phyloP scores from a whole-genome alignment of 768 basidiomycete species.

The Symmetrospora coprosmae region DNA sequence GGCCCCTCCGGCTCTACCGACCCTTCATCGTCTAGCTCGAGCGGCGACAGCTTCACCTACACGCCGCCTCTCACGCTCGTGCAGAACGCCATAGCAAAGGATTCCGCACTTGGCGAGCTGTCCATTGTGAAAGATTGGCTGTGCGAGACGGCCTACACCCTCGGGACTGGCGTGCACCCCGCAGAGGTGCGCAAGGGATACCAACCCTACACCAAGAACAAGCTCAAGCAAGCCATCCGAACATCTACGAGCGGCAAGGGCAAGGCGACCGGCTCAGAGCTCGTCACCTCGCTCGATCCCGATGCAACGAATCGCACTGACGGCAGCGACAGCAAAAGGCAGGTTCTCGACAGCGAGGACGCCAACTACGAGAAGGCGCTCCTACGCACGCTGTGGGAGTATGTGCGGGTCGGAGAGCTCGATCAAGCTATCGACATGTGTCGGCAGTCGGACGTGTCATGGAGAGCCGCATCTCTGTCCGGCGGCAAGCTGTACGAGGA shows the following conservation, averaged over 20 bases:
- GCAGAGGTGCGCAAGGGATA: constrained; percentile 62
- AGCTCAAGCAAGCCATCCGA: constrained; percentile 55
- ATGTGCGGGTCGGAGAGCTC: constrained; percentile 67
- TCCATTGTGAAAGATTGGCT: constrained; percentile 73
- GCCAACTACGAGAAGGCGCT: constrained; percentile 61
- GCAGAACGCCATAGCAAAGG: constrained; percentile 5
- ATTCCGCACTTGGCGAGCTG: constrained; percentile 43
- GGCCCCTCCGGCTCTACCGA: neutral
- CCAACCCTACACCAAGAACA: constrained; percentile 61
- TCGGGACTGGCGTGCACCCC: constrained; percentile 45
- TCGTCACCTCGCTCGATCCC: constrained; percentile 63
- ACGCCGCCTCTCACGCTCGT: constrained; percentile 14
- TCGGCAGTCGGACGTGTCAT: constrained; percentile 67
- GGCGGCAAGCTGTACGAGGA: constrained; percentile 68
- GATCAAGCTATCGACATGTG: constrained; percentile 74
- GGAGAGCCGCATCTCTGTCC: constrained; percentile 78
- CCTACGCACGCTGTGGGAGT: constrained; percentile 60
- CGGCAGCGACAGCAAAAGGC: neutral
- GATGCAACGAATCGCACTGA: constrained; percentile 51
- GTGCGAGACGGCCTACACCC: constrained; percentile 50
- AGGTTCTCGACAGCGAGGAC: constrained; percentile 32
- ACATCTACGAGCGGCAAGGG: constrained; percentile 32
- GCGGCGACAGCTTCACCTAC: neutral
- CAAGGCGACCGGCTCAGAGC: constrained; percentile 37
- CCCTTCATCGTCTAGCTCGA: neutral